Conservation (phyloP, 495 filamentous ascomycete genomes). For the Ascodesmis nigricans region DNA sequence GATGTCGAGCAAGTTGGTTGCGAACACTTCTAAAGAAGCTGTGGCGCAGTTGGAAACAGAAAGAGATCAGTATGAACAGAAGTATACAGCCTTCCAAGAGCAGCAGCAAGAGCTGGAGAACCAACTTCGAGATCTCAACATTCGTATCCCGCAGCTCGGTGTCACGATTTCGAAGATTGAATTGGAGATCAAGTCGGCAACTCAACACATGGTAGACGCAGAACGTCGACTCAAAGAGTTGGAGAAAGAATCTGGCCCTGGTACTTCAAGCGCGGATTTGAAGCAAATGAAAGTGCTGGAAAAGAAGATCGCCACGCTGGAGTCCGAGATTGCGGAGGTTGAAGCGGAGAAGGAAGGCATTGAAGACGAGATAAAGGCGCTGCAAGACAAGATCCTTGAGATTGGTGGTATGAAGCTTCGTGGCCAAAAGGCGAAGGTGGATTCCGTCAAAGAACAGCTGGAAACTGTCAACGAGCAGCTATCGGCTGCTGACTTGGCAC, state of each 20-base stretch:
- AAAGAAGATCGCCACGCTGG: constrained; percentile 50
- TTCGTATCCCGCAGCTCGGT: constrained; percentile 63
- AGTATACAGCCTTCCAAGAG: constrained; percentile 59
- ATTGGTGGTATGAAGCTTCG: constrained; percentile 82
- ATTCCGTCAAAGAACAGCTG: constrained; percentile 72
- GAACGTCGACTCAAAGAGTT: constrained; percentile 68
- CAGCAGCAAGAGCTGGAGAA: constrained; percentile 55
- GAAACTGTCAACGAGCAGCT: constrained; percentile 56
- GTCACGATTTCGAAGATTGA: constrained; percentile 80
- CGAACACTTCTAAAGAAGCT: constrained; percentile 67
- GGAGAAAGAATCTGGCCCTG: constrained; percentile 29
- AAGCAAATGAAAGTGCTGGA: constrained; percentile 32
- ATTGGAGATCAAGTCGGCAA: constrained; percentile 71
- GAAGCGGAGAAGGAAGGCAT: constrained; percentile 60
- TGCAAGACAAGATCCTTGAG: constrained; percentile 96
- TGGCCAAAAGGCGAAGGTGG: constrained; percentile 81
- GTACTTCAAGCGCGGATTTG: constrained; percentile 1
- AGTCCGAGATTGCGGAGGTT: constrained; percentile 59
- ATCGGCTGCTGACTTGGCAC: constrained; percentile 61
- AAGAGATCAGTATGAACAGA: constrained; percentile 60
- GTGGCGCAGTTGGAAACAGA: constrained; percentile 68
- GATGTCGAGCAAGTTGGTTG: constrained; percentile 86
- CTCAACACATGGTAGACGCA: constrained; percentile 62
- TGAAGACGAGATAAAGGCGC: constrained; percentile 69
- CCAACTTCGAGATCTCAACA: constrained; percentile 46